Evolutionary conservation across 2,329 filamentous ascomycete genomes (phyloP).

Genomic region (Ceratocystis destructans): DNA sequence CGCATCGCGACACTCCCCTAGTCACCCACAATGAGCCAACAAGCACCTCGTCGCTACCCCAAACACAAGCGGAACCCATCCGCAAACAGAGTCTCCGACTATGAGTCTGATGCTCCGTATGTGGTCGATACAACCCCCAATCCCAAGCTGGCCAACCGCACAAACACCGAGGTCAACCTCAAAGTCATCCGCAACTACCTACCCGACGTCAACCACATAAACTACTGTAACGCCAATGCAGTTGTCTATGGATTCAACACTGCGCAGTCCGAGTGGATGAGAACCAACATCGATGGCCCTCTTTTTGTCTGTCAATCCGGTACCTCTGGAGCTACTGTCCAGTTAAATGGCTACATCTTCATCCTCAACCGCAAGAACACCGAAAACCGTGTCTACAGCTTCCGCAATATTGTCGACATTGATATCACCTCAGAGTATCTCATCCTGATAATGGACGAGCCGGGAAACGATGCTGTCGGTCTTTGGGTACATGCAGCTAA

Average conservation of each 20-base stretch:
- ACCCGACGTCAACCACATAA: constrained; percentile 56
- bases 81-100: constrained; percentile 39
- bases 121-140: constrained; percentile 32
- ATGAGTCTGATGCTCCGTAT: constrained; percentile 50
- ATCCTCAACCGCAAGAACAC: constrained; percentile 59
- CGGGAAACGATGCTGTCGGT: constrained; percentile 34
- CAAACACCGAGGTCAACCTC: constrained; percentile 78
- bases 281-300: constrained; percentile 70
- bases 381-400: constrained; percentile 54
- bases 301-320: constrained; percentile 49
- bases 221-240: constrained; percentile 70
- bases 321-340: neutral
- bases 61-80: constrained; percentile 31
- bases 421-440: constrained; percentile 47
- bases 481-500: constrained; percentile 42
- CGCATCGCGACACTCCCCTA: too few relatives aligned
- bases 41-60: constrained; percentile 29
- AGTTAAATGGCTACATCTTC: constrained; percentile 41
- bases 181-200: constrained; percentile 70
- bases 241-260: constrained; percentile 71
- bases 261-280: constrained; percentile 60
- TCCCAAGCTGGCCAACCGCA: constrained; percentile 42
- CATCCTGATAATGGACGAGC: constrained; percentile 32
- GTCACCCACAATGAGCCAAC: constrained; percentile 30
- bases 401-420: constrained; percentile 47